phyloP scores from a whole-genome alignment of 768 basidiomycete species.

The Amanita muscaria region DNA sequence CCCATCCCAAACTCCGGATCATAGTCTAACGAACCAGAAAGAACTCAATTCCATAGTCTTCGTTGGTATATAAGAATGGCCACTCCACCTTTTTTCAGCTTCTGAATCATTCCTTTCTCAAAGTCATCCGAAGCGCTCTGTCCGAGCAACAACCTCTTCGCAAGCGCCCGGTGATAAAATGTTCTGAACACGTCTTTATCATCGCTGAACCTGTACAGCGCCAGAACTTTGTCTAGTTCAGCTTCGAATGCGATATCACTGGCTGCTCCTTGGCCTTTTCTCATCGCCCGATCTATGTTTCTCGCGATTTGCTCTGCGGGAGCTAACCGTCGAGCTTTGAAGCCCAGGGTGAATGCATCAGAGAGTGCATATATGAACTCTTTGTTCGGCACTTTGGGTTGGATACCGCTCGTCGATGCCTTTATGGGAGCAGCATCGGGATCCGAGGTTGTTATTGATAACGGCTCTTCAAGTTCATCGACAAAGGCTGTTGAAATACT shows the following conservation, averaged over 20 bases:
- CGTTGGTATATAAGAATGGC: not conserved
- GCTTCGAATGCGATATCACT: constrained; percentile 56
- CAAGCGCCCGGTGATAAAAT: constrained; percentile 82
- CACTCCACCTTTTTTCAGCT: constrained; percentile 64
- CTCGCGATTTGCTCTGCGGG: constrained; percentile 93
- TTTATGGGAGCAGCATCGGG: constrained; percentile 1
- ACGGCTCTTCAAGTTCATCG: constrained; percentile 22
- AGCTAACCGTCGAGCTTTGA: constrained; percentile 68
- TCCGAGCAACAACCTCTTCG: constrained; percentile 80
- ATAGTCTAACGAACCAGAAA: constrained; percentile 47
- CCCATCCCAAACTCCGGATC: constrained; percentile 94
- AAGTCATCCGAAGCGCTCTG: constrained; percentile 83
- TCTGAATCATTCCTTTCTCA: constrained; percentile 76
- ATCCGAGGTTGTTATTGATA: constrained; percentile 12
- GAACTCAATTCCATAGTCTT: not conserved
- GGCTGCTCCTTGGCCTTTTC: constrained; percentile 69
- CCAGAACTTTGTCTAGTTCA: constrained; percentile 57
- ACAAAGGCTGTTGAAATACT: constrained; percentile 45
- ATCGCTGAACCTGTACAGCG: constrained; percentile 77
- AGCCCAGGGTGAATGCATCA: constrained; percentile 67
- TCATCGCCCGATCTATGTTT: constrained; percentile 80
- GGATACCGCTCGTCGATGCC: constrained; percentile 24
- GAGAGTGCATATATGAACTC: constrained; percentile 59
- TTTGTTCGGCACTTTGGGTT: constrained; percentile 33
- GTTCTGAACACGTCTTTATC: constrained; percentile 93